These are phyloP conservation scores for Pichia sp. DNA, from an alignment of 1,139 yeast genomes.

Conservation along the genomic window DNA sequence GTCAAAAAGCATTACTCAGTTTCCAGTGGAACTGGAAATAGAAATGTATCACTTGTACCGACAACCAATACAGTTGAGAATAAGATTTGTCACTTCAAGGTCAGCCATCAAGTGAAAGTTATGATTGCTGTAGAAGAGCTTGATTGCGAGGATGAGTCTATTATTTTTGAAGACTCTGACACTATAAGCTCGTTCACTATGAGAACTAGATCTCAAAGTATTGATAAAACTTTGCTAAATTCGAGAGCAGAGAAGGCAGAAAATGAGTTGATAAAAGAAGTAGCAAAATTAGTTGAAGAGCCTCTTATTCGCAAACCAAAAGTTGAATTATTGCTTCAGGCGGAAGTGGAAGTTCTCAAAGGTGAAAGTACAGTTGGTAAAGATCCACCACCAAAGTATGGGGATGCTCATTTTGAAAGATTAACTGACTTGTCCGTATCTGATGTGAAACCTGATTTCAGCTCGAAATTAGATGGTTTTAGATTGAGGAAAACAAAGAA, in stretches of 20 bases:
- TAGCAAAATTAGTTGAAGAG: constrained; percentile 19
- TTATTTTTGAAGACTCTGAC: constrained; percentile 7
- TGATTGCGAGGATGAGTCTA: constrained; percentile 1
- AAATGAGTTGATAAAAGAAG: constrained; percentile 16
- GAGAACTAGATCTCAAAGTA: constrained; percentile 10
- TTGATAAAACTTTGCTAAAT: constrained; percentile 11
- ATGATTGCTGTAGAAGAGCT: constrained; percentile 20
- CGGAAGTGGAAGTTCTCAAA: constrained; percentile 16
- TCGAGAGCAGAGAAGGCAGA: constrained; percentile 15
- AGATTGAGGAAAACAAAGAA: constrained; percentile 4
- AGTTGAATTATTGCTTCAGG: constrained; percentile 21
- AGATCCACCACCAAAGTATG: constrained; percentile 20
- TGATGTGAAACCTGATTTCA: not conserved
- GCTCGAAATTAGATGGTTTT: not conserved
- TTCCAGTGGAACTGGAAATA: not conserved
- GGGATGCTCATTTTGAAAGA: constrained; percentile 5
- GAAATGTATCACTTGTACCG: constrained; percentile 14
- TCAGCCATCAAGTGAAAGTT: constrained; percentile 19
- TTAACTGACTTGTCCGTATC: not conserved
- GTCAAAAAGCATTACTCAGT: constrained; percentile 7
- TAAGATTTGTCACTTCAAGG: constrained; percentile 16
- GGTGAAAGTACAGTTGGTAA: constrained; percentile 19
- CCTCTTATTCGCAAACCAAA: constrained; percentile 4
- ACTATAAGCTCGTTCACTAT: constrained; percentile 7
- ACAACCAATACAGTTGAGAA: constrained; percentile 15